phyloP scores from a whole-genome alignment of 2,329 filamentous ascomycete genomes.

The Monilinia fructicola region DNA sequence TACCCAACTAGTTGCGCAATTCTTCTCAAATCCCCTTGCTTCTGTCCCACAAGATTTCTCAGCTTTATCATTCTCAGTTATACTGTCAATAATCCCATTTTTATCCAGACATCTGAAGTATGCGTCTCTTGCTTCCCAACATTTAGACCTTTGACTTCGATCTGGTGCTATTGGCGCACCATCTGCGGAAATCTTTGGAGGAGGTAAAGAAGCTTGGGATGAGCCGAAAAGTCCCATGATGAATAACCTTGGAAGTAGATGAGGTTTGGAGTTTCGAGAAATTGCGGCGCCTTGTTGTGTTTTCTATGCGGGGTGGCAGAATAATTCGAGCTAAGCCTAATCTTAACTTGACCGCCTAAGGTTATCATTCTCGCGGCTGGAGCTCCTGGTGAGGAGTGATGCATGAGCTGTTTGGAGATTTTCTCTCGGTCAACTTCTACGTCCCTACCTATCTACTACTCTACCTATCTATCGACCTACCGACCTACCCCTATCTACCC shows the following conservation, averaged over 20 bases:
- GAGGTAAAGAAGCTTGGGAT: conserved; percentile 39
- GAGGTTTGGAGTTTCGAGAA: background rate
- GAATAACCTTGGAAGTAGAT: too few relatives aligned
- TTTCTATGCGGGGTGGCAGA: conserved; percentile 8
- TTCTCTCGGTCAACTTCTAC: background rate
- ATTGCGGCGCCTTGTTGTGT: background rate
- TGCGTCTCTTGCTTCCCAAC: conserved; percentile 85
- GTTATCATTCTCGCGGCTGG: too few relatives aligned
- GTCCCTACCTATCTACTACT: too few relatives aligned
- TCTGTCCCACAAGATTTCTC: conserved; percentile 59
- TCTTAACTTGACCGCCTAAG: background rate
- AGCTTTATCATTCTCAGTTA: conserved; percentile 56
- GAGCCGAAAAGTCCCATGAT: conserved; percentile 53
- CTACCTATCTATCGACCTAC: too few relatives aligned
- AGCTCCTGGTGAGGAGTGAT: conserved; percentile 14
- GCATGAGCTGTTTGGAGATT: background rate
- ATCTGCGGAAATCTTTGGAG: conserved; percentile 51
- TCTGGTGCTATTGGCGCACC: conserved; percentile 75
- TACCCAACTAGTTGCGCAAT: conserved; percentile 91
- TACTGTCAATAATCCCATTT: conserved; percentile 75
- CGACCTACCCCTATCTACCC: too few relatives aligned
- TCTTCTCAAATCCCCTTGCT: conserved; percentile 69
- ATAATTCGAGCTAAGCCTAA: conserved; percentile 12
- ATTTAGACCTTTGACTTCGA: conserved; percentile 74
- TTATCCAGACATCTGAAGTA: conserved; percentile 89